Percentiles rank a stretch among this genome's conserved stretches.
phyloP scores from a whole-genome alignment of 2,329 filamentous ascomycete species.

The Pseudonectria foliicola region DNA sequence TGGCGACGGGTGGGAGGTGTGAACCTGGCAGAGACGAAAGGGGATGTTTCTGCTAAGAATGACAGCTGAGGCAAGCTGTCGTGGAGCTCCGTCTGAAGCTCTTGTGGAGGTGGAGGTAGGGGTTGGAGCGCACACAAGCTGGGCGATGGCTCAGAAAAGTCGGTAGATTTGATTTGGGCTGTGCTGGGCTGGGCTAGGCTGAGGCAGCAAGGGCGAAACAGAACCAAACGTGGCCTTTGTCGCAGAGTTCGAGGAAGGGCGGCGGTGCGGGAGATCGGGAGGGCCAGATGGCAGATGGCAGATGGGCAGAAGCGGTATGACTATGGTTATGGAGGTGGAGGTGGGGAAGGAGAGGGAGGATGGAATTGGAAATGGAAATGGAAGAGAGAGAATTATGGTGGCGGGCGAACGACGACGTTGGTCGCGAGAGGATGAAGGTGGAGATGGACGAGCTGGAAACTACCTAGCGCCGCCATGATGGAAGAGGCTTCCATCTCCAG shows the following conservation, averaged over 20 bases:
- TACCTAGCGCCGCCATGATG: no score
- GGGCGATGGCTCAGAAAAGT: conserved; percentile 3
- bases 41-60: conserved; percentile 3
- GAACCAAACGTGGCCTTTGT: no score
- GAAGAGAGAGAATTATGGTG: conserved; percentile 6
- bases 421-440: background rate
- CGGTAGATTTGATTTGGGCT: no score
- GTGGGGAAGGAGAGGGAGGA: conserved; percentile 6
- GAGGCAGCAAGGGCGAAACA: no score
- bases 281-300: no score
- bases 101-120: conserved; percentile 1
- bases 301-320: no score
- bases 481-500: no score
- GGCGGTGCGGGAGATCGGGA: no score
- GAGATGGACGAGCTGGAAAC: no score
- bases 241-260: no score
- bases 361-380: conserved; percentile 16
- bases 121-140: conserved; percentile 1
- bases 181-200: no score
- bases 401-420: conserved; percentile 11
- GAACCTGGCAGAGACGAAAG: no score
- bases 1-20: conserved; percentile 15
- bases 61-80: conserved; percentile 14
- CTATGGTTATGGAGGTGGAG: conserved; percentile 8
- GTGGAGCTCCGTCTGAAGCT: conserved; percentile 22